Base-by-base conservation (phyloP, 768 basidiomycete species). In the Lyophyllum semitale region DNA sequence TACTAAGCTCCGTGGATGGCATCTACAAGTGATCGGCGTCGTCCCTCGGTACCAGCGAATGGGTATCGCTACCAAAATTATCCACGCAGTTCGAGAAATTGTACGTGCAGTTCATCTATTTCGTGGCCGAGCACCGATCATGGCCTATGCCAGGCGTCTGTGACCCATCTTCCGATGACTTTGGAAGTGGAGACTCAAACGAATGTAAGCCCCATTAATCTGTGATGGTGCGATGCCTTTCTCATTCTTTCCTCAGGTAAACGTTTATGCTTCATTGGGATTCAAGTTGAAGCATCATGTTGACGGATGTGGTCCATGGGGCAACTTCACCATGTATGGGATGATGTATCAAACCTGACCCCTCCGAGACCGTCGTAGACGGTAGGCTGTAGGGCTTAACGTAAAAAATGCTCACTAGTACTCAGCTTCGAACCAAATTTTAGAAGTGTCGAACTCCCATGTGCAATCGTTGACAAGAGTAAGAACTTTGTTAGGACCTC, bases 21-120 rank as follows among this genome's bases (percentile, higher is more conserved):
- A 59, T 20, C 50, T 63, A 6, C 62, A 63, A 40, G 53, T 58
- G 2, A 55, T 60, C n/a, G 62, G 62, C 11, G 45, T 63, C 22
- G 8, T 54, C 15, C 62, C 62, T 23, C 49, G 56, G 35, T 59
- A 53, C 32, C 59, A 43, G 25, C 32, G 52, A 6, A 41, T 41
- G 54, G 56, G 55, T 33, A 48, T 63, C 18, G 62, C 59, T 32
- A 58, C 59, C 13, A 49, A 35, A 18, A 48, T 63, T 30, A 63
- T 63, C 5, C 22, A 49, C 48, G 53, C 43, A 47, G 53, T 59
- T 12, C 51, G 43, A 32, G 46, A 30, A 17, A 53, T 58, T 37
- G 57, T 58, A 53, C 18, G 51, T 40, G 2, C 17, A 15, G n/a
- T 38, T 11, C 30, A 17, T 25, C 32, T 17, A 0, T 22, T 6